A percentile compares a stretch with the other conserved stretches of the same genome.
Conservation (phyloP, 441 rosid genomes). For the Bocquillonia castaneifolia region DNA sequence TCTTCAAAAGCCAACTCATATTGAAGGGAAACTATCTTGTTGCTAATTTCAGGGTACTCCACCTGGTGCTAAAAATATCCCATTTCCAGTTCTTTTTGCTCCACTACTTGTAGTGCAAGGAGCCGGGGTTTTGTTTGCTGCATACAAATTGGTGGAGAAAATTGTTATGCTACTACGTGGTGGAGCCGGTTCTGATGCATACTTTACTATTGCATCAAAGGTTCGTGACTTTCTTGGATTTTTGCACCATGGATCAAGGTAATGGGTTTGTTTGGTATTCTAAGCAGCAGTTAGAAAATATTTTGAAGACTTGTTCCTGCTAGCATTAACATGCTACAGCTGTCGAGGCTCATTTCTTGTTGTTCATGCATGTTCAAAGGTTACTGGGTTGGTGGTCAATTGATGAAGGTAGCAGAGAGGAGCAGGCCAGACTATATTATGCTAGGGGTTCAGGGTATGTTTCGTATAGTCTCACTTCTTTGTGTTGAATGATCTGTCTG, state of each 20-base stretch:
- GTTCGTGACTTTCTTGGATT: conserved; percentile 71
- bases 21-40: background rate
- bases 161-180: conserved; percentile 43
- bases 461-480: conserved; percentile 12
- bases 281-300: conserved; percentile 6
- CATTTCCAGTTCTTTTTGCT: conserved; percentile 65
- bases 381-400: conserved; percentile 98
- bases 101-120: conserved; percentile 83
- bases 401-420: conserved; percentile 91
- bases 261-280: conserved; percentile 21
- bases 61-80: conserved; percentile 58
- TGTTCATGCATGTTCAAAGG: conserved; percentile 38
- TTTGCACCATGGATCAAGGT: conserved; percentile 93
- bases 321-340: background rate
- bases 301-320: background rate
- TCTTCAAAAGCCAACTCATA: conserved; percentile 16
- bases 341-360: conserved; percentile 10
- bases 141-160: conserved; percentile 61
- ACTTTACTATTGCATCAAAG: conserved; percentile 51
- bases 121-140: conserved; percentile 69
- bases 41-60: conserved; percentile 70
- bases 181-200: conserved; percentile 48
- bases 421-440: conserved; percentile 71
- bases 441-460: conserved; percentile 62
- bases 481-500: background rate